Conservation (phyloP, 306 rosid genomes). For the Quercus mongolica region DNA sequence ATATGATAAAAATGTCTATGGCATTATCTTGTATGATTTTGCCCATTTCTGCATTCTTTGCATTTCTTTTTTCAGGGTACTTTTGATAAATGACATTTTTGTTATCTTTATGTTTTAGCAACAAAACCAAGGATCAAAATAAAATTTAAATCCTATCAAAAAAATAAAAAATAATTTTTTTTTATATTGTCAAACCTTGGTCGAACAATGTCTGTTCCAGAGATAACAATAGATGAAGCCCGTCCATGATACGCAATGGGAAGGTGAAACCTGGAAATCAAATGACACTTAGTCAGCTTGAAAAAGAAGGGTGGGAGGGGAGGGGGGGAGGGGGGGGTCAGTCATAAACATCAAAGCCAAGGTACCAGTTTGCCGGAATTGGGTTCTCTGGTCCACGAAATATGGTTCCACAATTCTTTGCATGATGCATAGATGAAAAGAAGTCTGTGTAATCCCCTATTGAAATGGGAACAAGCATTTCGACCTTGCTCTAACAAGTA, state of each 20-base stretch:
- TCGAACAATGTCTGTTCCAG: slow-evolving; percentile 79
- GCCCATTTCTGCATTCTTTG: not conserved
- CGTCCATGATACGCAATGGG: slow-evolving; percentile 98
- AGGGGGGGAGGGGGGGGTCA: no score
- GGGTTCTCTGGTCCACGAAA: slow-evolving; percentile 76
- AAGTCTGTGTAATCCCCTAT: slow-evolving; percentile 91
- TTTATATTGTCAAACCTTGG: slow-evolving; percentile 55
- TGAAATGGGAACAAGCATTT: slow-evolving; percentile 79
- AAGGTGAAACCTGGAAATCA: slow-evolving; percentile 64
- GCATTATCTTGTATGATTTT: no score
- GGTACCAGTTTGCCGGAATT: slow-evolving; percentile 64
- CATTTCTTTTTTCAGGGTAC: not conserved
- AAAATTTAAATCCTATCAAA: no score
- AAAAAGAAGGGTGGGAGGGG: not conserved
- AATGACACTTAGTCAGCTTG: not conserved
- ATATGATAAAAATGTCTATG: no score
- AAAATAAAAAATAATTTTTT: no score
- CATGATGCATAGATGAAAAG: slow-evolving; percentile 74
- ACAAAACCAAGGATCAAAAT: not conserved
- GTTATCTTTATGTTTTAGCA: not conserved
- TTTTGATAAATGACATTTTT: not conserved
- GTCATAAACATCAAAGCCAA: slow-evolving; percentile 16
- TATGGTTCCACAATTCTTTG: slow-evolving; percentile 82
- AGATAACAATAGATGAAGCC: slow-evolving; percentile 87
- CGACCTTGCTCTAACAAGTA: slow-evolving; percentile 53